Conservation (phyloP, 331 rosid species). For the Telfairia occidentalis region DNA sequence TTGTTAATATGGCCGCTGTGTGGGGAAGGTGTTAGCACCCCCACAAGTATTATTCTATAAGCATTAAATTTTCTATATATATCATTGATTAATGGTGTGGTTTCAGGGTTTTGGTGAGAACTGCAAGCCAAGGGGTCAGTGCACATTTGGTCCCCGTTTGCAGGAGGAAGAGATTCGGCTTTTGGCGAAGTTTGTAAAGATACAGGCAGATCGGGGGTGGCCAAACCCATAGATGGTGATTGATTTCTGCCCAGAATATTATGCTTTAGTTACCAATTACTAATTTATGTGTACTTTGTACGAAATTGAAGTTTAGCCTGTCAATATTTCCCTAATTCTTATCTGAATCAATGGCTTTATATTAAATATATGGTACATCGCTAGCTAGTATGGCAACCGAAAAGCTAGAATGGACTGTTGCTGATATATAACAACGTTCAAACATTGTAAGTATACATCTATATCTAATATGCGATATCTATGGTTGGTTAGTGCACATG, state of each 20-base stretch:
- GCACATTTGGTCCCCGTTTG: conserved; percentile 93
- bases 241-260: conserved; percentile 15
- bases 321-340: background rate
- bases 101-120: conserved; percentile 78
- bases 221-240: conserved; percentile 28
- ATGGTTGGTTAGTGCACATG: background rate
- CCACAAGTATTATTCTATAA: background rate
- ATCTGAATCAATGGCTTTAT: background rate
- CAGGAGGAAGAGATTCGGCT: conserved; percentile 72
- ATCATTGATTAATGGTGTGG: background rate
- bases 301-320: background rate
- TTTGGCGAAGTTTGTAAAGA: conserved; percentile 73
- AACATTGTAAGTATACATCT: background rate
- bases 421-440: background rate
- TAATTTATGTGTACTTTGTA: background rate
- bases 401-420: background rate
- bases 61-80: background rate
- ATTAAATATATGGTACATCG: background rate
- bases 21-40: too few relatives aligned
- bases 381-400: background rate
- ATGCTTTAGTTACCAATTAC: background rate
- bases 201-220: conserved; percentile 89
- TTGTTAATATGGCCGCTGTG: background rate
- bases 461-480: background rate
- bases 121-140: conserved; percentile 80